Evolutionary conservation across 495 filamentous ascomycete species (phyloP), one percentile per base, ranked within the genome.

Genomic region (Aspergillus asperescens): DNA sequence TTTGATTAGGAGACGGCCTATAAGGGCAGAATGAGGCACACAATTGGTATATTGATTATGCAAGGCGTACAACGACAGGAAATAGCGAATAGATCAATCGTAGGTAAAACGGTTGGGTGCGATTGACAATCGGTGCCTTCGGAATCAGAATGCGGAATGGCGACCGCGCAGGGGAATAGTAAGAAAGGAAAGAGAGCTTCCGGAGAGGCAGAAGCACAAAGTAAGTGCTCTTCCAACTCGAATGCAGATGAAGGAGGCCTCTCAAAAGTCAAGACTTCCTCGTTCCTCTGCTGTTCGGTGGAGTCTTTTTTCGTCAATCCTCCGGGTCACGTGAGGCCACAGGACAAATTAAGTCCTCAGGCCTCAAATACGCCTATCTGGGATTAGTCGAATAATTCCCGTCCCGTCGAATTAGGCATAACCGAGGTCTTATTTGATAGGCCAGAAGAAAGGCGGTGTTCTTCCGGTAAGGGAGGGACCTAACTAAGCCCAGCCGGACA

Each of bases 281-380:
- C 24, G 44, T 47, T 35, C 44, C 43, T 46, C 2, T 32, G 18
- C 18, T 24, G 43, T 25, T 42, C 19, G 19, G 44, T 35, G 41
- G 40, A 24, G 15, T 29, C 16, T 20, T 39, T 45, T 52, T 45
- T 20, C 29, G 39, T 40, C 27, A 28, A 52, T 52, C 49, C 16
- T 22, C 49, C 49, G 18, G 38, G 49, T 52, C 49, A 52, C 49
- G 49, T 52, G 49, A n/a, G n/a, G n/a, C n/a, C n/a, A n/a, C n/a
- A n/a, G n/a, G n/a, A n/a, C n/a, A n/a, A n/a, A n/a, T n/a, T n/a
- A n/a, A n/a, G n/a, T n/a, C n/a, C n/a, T n/a, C n/a, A n/a, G n/a
- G n/a, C n/a, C n/a, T n/a, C n/a, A n/a, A n/a, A n/a, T 42, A 42
- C 22, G 23, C 39, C 23, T 13, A 4, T 42, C 27, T 25, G 22